phyloP scores from a whole-genome alignment of 768 basidiomycete species.

The Ramaria sp. region DNA sequence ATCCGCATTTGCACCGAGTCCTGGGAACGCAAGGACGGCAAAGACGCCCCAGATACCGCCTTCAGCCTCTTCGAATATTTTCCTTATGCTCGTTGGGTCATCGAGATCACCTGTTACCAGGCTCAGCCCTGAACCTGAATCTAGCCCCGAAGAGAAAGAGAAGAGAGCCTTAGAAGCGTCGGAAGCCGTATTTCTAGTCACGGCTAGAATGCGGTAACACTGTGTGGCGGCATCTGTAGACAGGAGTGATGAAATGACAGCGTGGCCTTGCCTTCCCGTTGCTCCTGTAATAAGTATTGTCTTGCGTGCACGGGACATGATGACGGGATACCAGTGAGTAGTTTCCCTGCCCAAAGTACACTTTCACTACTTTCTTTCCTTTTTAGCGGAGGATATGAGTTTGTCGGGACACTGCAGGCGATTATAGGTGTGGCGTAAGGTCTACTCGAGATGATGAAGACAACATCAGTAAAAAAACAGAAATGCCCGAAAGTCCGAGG shows the following conservation, averaged over 20 bases:
- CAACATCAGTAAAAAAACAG: no score
- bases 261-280: constrained; percentile 28
- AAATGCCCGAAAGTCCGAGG: no score
- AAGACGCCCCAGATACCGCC: constrained; percentile 31
- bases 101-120: constrained; percentile 29
- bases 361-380: no score
- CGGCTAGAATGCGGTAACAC: constrained; percentile 25
- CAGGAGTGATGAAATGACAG: constrained; percentile 21
- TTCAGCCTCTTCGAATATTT: constrained; percentile 23
- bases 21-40: constrained; percentile 29
- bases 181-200: constrained; percentile 25
- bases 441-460: no score
- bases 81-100: constrained; percentile 17
- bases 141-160: neutral
- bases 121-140: constrained; percentile 17
- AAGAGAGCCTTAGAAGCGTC: constrained; percentile 19
- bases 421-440: no score
- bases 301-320: neutral
- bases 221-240: constrained; percentile 5
- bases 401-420: no score
- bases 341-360: no score
- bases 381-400: no score
- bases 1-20: constrained; percentile 23
- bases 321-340: no score
- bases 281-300: constrained; percentile 26